Evolutionary conservation across 768 basidiomycete species (phyloP).

Genomic region (Lyophyllum atratum): DNA sequence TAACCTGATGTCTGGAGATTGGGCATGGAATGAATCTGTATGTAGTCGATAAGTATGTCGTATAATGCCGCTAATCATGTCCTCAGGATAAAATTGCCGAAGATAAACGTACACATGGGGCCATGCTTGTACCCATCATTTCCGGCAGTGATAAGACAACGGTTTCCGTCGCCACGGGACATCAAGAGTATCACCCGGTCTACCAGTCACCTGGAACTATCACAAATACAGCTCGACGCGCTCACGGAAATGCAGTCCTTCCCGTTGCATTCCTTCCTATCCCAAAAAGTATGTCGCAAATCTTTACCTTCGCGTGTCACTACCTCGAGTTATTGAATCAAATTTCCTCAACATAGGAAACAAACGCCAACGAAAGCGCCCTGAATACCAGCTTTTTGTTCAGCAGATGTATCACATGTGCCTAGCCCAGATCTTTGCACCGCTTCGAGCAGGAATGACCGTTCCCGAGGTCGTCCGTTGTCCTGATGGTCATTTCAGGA

Average conservation of each 20-base stretch:
- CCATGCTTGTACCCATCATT: slow-evolving; percentile 21
- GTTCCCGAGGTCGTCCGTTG: neutral
- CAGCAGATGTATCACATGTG: neutral
- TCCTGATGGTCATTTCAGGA: neutral
- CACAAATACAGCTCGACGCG: neutral
- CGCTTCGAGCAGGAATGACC: neutral
- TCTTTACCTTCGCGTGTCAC: neutral
- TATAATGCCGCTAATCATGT: neutral
- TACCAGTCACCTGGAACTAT: neutral
- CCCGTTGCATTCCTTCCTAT: neutral
- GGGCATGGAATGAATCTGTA: slow-evolving; percentile 20
- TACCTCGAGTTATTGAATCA: neutral
- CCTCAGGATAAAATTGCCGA: slow-evolving; percentile 12
- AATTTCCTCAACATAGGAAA: neutral
- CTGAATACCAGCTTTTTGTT: neutral
- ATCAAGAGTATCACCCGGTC: neutral
- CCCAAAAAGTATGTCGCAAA: neutral
- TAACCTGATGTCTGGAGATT: slow-evolving; percentile 27
- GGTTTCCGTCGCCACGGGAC: slow-evolving; percentile 25
- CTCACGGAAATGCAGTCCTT: neutral
- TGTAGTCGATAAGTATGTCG: neutral
- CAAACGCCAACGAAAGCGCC: neutral
- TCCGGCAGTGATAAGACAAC: slow-evolving; percentile 32
- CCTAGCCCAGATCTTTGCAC: neutral
- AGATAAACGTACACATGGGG: slow-evolving; percentile 14